Evolutionary conservation across 169 alveolate species (phyloP), one percentile per base, ranked within the genome.

Genomic region (Cyclospora cayetanensis): DNA sequence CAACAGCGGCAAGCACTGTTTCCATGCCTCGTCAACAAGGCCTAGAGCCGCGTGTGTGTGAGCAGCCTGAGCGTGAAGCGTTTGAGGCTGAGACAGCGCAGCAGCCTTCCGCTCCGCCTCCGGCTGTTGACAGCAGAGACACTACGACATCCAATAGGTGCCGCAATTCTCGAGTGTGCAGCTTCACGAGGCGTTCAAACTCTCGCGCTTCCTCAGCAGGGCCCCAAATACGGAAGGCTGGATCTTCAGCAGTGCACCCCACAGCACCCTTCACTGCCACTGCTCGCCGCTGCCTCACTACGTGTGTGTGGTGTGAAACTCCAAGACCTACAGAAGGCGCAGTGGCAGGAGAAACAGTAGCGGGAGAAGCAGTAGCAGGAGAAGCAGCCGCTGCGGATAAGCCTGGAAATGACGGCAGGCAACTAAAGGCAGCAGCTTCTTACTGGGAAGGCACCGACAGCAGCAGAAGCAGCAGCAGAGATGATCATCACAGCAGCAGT

Each of bases 181-280:
- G 89, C 34, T 39, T 52, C 22, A 22, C 72, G 25, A 74, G 89
- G 41, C 89, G 89, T 25, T 29, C 53, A 50, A 43, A 74, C 55
- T 80, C 89, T 35, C 52, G 89, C 15, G 89, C 89, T 18, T 80
- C 72, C n/a, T 80, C 89, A 25, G 89, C 89, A 35, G 89, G 89
- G 70, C 89, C 89, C 29, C 89, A 46, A 37, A 52, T 50, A 25
- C n/a, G 89, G 11, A 50, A 70, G 22, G 89, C 76, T 18, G 89
- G 52, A 50, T 70, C 89, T 50, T 50, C 89, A 46, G 29, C 52
- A 80, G 43, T 43, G 53, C 25, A 70, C 29, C 22, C 89, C 31
- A 53, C 72, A 7, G 53, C 74, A 52, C 9, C 89, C 0, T 46
- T 63, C 29, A 52, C 89, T 31, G 89, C 89, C 63, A 80, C 89